Percentiles rank a stretch among this genome's conserved stretches.
phyloP scores from a whole-genome alignment of 2,329 filamentous ascomycete genomes.

The Volutella citrinella region DNA sequence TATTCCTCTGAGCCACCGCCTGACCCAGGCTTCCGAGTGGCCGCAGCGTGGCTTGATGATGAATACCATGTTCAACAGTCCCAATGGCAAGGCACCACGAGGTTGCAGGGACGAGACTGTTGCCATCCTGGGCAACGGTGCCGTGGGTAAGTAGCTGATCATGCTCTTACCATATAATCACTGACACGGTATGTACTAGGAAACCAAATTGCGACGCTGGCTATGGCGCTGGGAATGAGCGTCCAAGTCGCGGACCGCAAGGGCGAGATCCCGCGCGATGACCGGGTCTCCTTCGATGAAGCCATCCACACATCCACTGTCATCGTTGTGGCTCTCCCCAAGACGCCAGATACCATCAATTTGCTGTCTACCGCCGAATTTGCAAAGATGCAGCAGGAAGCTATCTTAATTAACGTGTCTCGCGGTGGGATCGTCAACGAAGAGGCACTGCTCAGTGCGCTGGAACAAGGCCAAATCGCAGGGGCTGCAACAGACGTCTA shows the following conservation, averaged over 20 bases:
- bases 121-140: constrained; percentile 3
- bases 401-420: constrained; percentile 3
- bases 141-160: not conserved
- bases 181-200: not conserved
- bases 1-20: not conserved
- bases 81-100: not conserved
- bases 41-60: constrained; percentile 1
- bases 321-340: constrained; percentile 1
- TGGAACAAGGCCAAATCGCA: constrained; percentile 1
- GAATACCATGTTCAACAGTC: not conserved
- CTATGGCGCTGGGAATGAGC: constrained; percentile 1
- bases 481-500: constrained; percentile 5
- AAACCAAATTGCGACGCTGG: not conserved
- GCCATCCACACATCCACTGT: constrained; percentile 2
- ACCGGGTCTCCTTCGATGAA: constrained; percentile 1
- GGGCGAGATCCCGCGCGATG: not conserved
- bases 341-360: not conserved
- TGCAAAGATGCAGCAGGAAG: not conserved
- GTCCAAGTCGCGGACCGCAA: not conserved
- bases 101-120: constrained; percentile 3
- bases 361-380: constrained; percentile 2
- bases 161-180: not conserved
- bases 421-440: constrained; percentile 3
- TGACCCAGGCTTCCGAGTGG: constrained; percentile 4
- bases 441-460: not conserved